Percentiles rank a stretch among this genome's conserved stretches.
phyloP scores from a whole-genome alignment of 2,329 filamentous ascomycete species.

The Dothistroma pini region DNA sequence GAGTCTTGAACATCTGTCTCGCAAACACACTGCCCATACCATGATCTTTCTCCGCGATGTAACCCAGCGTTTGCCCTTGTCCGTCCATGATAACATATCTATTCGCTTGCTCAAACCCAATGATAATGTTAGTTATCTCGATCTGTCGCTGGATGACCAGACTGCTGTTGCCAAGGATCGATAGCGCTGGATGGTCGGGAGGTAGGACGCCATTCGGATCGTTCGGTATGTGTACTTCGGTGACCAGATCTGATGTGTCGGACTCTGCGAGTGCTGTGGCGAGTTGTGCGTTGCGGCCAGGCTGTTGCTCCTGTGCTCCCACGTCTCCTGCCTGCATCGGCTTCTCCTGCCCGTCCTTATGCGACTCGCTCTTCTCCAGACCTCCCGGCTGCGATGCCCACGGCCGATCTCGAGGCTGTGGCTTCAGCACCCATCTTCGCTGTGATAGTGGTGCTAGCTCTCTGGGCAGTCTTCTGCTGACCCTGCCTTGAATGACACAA shows the following conservation, averaged over 20 bases:
- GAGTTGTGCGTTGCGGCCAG: constrained; percentile 36
- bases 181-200: constrained; percentile 54
- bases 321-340: background rate
- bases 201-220: constrained; percentile 59
- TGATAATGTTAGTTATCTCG: constrained; percentile 63
- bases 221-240: constrained; percentile 59
- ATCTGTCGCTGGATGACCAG: constrained; percentile 61
- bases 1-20: constrained; percentile 59
- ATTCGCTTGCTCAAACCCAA: constrained; percentile 65
- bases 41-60: constrained; percentile 61
- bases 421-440: constrained; percentile 20
- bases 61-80: constrained; percentile 60
- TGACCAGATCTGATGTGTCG: constrained; percentile 49
- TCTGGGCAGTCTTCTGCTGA: constrained; percentile 1
- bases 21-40: constrained; percentile 55
- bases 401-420: constrained; percentile 16
- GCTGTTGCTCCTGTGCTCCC: constrained; percentile 22
- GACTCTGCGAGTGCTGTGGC: constrained; percentile 46
- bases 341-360: background rate
- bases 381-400: constrained; percentile 6
- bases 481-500: background rate
- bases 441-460: constrained; percentile 9
- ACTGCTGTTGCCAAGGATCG: constrained; percentile 58
- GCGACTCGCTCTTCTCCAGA: background rate
- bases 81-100: constrained; percentile 64